Base-by-base conservation (phyloP, 176 grass and related monocot genomes). In the Dendrocalamus sinicus region DNA sequence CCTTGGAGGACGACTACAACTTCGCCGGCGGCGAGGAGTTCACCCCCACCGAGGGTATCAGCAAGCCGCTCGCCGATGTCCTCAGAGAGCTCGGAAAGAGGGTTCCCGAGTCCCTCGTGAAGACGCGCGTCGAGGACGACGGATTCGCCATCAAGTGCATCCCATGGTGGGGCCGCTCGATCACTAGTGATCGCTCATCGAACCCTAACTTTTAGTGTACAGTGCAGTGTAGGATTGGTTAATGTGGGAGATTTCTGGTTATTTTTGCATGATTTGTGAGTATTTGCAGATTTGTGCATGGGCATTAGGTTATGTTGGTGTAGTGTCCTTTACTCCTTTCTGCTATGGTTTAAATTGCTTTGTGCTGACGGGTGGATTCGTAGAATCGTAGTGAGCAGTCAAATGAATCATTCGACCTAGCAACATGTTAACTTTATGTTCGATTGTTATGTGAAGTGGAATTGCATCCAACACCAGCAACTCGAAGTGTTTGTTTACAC, bases 91-190 rank as follows among this genome's bases (percentile, higher is more conserved):
- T 99, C 43, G 83, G 84, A 57, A 99, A 92, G 91, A 88, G 83
- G 87, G 88, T 99, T 3, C 96, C 96, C 4, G 96, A 96, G 22
- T 80, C 94, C 30, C 88, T 96, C 84, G 51, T 99, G 14, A 92
- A 90, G 84, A 92, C 92, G 0, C 89, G 93, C 41, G 20, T 92
- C 62, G 93, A 98, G 65, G 87, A 89, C 6, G 72, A 89, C 22
- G 96, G 89, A 2, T 83, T 86, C 41, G 41, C 88, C 54, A 84
- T 99, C 55, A 96, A 85, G 85, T 99, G 96, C 72, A 86, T 99
- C 60, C 94, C 96, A 45, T 99, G 96, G 93, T 98, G 80, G 69
- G 86, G 23, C 75, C 30, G 6, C 69, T 50, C 67, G 28, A 86
- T 80, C 48, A 14, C 3, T 46, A 17, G 13, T 16, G 8, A 73